A percentile compares a stretch with the other conserved stretches of the same genome.
Evolutionary conservation across 352 stramenopile genomes (phyloP).

Genomic region (Phytophthora sp.): DNA sequence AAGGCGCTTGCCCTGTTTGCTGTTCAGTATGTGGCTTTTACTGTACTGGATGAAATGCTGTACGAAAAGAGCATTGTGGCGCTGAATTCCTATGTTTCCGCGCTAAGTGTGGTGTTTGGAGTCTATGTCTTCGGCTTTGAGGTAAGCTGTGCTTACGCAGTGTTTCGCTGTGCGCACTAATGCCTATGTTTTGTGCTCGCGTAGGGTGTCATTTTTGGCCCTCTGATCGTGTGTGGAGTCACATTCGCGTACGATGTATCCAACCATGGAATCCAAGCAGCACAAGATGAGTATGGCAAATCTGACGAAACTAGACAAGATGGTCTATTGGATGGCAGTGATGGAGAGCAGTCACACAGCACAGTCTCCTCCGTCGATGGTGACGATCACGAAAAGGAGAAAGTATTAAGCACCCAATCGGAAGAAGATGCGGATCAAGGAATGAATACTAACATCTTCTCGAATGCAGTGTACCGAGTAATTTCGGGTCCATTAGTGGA

Average conservation of each 20-base stretch:
- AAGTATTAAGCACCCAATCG: slow-evolving; percentile 6
- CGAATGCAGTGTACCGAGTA: slow-evolving; percentile 82
- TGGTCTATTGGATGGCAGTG: slow-evolving; percentile 46
- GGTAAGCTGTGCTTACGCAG: slow-evolving; percentile 31
- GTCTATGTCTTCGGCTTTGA: slow-evolving; percentile 90
- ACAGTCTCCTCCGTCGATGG: slow-evolving; percentile 47
- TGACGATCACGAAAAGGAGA: slow-evolving; percentile 30
- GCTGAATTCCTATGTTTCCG: slow-evolving; percentile 87
- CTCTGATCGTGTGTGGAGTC: slow-evolving; percentile 82
- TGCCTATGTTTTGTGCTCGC: background rate
- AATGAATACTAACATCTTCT: slow-evolving; percentile 77
- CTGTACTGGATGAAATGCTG: slow-evolving; percentile 85
- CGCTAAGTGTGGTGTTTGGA: slow-evolving; percentile 85
- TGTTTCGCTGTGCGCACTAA: background rate
- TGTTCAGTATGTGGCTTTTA: slow-evolving; percentile 88
- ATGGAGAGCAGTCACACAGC: slow-evolving; percentile 58
- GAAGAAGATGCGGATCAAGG: slow-evolving; percentile 26
- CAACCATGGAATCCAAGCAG: slow-evolving; percentile 88
- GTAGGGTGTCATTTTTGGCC: slow-evolving; percentile 86
- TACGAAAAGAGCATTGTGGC: slow-evolving; percentile 90
- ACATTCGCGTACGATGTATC: slow-evolving; percentile 88
- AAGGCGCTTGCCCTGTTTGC: slow-evolving; percentile 81
- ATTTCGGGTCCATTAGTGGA: slow-evolving; percentile 81
- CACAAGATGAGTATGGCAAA: slow-evolving; percentile 66
- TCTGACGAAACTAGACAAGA: slow-evolving; percentile 43